phyloP scores from a whole-genome alignment of 1,139 yeast genomes.

The Kodamaea fungicola region DNA sequence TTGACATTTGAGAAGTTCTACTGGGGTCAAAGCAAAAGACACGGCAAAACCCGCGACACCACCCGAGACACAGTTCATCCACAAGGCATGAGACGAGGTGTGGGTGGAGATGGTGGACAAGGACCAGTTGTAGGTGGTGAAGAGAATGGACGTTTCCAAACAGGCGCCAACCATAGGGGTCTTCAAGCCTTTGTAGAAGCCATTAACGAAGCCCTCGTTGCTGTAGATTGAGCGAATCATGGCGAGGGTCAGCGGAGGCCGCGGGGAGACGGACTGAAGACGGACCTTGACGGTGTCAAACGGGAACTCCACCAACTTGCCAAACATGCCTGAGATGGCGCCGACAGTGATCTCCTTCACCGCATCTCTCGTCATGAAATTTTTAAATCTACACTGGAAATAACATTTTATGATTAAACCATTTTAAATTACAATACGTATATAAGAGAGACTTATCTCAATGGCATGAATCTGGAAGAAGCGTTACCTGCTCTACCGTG shows the following conservation, averaged over 20 bases:
- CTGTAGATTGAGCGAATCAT: constrained; percentile 59
- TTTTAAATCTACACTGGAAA: background rate
- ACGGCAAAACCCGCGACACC: constrained; percentile 82
- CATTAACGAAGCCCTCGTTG: constrained; percentile 60
- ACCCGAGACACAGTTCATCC: constrained; percentile 57
- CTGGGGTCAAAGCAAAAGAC: constrained; percentile 82
- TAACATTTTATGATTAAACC: constrained; percentile 10
- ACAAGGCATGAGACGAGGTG: constrained; percentile 22
- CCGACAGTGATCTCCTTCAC: constrained; percentile 42
- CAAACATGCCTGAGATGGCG: constrained; percentile 71
- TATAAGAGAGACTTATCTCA: constrained; percentile 31
- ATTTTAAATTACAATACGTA: constrained; percentile 13
- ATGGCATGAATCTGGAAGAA: constrained; percentile 81
- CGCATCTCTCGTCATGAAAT: constrained; percentile 18
- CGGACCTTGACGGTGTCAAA: constrained; percentile 91
- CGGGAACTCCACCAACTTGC: constrained; percentile 85
- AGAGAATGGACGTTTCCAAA: constrained; percentile 74
- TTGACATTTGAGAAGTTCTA: constrained; percentile 83
- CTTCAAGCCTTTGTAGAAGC: constrained; percentile 58
- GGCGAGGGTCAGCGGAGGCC: constrained; percentile 43
- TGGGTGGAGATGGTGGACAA: constrained; percentile 27
- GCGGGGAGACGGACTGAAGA: constrained; percentile 54
- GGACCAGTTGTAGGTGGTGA: constrained; percentile 54
- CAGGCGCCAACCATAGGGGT: constrained; percentile 90
- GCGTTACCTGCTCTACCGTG: constrained; percentile 99